Percentiles rank a stretch among this genome's conserved stretches.
These are phyloP conservation scores for Blastocladiella emersonii DNA, from an alignment of 371 early-diverging fungal species.

Conservation along the genomic window DNA sequence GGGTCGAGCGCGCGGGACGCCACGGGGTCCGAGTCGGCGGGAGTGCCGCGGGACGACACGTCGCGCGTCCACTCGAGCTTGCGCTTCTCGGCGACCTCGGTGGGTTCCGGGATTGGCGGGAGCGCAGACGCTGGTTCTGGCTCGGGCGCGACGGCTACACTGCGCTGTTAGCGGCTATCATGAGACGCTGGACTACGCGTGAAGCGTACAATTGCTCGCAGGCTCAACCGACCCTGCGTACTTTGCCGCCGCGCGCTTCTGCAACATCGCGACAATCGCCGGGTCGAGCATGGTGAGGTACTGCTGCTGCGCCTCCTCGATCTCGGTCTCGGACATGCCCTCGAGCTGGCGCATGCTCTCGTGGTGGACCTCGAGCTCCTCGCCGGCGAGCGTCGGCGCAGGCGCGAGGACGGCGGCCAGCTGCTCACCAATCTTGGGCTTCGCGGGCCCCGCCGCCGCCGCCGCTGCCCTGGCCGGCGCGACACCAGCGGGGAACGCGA, in stretches of 20 bases:
- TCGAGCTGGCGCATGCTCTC: background rate
- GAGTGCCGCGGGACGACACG: background rate
- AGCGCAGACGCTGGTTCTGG: no score
- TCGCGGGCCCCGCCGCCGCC: no score
- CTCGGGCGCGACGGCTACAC: no score
- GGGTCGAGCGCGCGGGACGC: background rate
- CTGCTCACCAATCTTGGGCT: no score
- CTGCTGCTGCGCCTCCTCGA: background rate
- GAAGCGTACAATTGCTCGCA: no score
- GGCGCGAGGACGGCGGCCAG: no score
- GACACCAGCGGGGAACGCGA: no score
- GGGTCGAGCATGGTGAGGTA: background rate
- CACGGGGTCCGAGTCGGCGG: background rate
- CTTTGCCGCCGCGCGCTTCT: background rate
- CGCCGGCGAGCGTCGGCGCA: background rate
- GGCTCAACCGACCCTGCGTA: background rate
- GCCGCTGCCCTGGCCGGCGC: no score
- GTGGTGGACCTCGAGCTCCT: background rate
- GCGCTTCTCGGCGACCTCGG: background rate
- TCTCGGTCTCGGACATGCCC: background rate
- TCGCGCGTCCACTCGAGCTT: background rate
- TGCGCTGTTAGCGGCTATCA: no score
- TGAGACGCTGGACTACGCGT: no score
- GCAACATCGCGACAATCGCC: background rate
- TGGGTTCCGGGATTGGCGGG: background rate